Base-by-base conservation (phyloP, 257 asterid genomes). In the Nyctanthes arbortristis region DNA sequence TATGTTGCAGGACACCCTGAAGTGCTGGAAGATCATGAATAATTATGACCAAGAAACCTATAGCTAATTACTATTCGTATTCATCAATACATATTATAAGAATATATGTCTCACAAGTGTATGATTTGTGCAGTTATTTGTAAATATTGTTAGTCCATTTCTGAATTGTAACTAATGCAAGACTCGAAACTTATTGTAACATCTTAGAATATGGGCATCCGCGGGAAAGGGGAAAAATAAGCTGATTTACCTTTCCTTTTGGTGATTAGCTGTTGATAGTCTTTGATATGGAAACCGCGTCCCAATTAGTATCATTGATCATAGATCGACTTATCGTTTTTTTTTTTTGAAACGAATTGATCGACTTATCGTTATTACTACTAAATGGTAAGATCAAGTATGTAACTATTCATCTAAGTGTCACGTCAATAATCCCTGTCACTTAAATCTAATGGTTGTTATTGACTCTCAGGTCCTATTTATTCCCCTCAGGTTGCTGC, bases 1-100 rank as follows among this genome's bases (percentile, higher is more conserved):
- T 88, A 73, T 62, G 79, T 81, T 33, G 76, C 73, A 13, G 76
- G 77, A 20, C 78, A 75, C 16, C 84, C 74, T 11, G 80, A 75
- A 45, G 14, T 40, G 31, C 78, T 62, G 37, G 83, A 78, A 54
- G 61, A 76, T 60, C 71, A 60, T 39, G 43, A 62, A 57, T 49
- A n/a, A n/a, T n/a, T n/a, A n/a, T n/a, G 49, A 58, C 16, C 7
- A 52, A 52, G 59, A 22, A 12, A 35, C 10, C 11, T 35, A 12
- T 35, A 35, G 6, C 6, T 3, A 52, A 22, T 52, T 39, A n/a
- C n/a, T n/a, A 49, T 20, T 20, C 20, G 58, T 27, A 49, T n/a
- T 7, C 2, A 49, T 20, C 13, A 9, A n/a, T n/a, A 52, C 10
- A 49, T 49, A 49, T 7, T 52, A 12, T 20, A 16, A n/a, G n/a